Conservation (phyloP, 2,329 filamentous ascomycete species). For the Spiromastix sp. region DNA sequence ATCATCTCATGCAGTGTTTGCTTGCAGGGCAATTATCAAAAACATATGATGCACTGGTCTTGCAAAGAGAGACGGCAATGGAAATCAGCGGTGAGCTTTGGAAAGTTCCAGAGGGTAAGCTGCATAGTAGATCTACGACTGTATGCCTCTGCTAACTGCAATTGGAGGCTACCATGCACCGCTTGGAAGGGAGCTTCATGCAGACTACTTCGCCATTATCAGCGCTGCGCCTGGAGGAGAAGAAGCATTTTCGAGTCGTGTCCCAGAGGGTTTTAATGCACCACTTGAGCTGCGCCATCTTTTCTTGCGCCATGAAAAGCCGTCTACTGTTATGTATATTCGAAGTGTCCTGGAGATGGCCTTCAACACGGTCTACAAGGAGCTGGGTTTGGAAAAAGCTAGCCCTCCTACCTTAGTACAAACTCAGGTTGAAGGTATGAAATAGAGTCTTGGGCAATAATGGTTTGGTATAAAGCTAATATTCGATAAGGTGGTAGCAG, state of each 20-base stretch:
- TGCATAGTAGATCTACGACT: too few species aligned
- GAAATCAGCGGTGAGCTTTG: conserved; percentile 75
- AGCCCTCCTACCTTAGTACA: conserved; percentile 85
- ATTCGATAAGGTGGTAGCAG: conserved; percentile 83
- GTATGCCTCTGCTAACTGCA: too few species aligned
- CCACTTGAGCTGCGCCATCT: conserved; percentile 78
- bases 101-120: conserved; percentile 67
- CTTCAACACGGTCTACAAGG: conserved; percentile 69
- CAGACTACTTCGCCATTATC: conserved; percentile 77
- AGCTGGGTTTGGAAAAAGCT: conserved; percentile 69
- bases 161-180: conserved; percentile 68
- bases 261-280: conserved; percentile 56
- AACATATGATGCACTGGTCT: conserved; percentile 81
- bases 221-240: conserved; percentile 74
- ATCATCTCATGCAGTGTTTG: conserved; percentile 76
- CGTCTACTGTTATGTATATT: conserved; percentile 79
- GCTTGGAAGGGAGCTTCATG: conserved; percentile 77
- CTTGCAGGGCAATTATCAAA: conserved; percentile 72
- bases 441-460: too few species aligned
- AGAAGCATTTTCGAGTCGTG: conserved; percentile 81
- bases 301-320: conserved; percentile 71
- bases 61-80: conserved; percentile 81
- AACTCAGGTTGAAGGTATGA: conserved; percentile 91
- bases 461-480: too few species aligned
- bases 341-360: conserved; percentile 70